Evolutionary conservation across 805 yeast species (phyloP).

Genomic region (Hanseniaspora occidentalis): DNA sequence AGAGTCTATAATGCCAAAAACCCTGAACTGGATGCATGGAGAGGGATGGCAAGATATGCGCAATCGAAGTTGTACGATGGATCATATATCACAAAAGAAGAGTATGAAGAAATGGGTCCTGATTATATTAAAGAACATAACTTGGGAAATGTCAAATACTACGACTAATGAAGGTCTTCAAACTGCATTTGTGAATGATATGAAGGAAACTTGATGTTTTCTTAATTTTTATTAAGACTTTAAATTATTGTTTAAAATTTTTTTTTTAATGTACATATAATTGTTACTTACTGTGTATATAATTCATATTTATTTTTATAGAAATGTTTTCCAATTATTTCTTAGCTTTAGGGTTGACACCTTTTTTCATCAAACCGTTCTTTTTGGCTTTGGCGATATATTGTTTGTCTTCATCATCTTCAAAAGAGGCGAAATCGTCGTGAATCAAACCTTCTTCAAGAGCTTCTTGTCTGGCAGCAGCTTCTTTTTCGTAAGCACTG

Average conservation of each 20-base stretch:
- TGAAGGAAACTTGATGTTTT: no score
- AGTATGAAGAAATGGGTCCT: conserved; percentile 80
- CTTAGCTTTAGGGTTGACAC: conserved; percentile 49
- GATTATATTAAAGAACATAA: conserved; percentile 83
- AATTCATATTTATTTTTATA: conserved; percentile 3
- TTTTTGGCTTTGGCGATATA: conserved; percentile 59
- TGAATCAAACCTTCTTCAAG: conserved; percentile 71
- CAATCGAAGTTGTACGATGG: conserved; percentile 31
- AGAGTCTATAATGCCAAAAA: conserved; percentile 50
- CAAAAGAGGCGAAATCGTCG: conserved; percentile 77
- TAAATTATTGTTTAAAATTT: conserved; percentile 1
- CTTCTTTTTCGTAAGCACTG: conserved; percentile 79
- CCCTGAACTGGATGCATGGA: conserved; percentile 80
- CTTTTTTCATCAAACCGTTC: conserved; percentile 53
- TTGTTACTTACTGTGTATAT: neutral
- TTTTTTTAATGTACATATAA: conserved; percentile 1
- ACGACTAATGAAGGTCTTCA: neutral
- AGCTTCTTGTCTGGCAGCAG: conserved; percentile 67
- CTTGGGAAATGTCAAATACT: conserved; percentile 43
- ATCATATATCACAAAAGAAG: conserved; percentile 48
- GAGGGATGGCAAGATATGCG: conserved; percentile 82
- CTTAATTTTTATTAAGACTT: no score
- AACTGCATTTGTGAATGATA: no score
- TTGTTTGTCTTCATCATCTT: conserved; percentile 60
- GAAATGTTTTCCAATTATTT: conserved; percentile 8